phyloP scores from a whole-genome alignment of 176 grass and related monocot genomes.

The Paspalum vaginatum region DNA sequence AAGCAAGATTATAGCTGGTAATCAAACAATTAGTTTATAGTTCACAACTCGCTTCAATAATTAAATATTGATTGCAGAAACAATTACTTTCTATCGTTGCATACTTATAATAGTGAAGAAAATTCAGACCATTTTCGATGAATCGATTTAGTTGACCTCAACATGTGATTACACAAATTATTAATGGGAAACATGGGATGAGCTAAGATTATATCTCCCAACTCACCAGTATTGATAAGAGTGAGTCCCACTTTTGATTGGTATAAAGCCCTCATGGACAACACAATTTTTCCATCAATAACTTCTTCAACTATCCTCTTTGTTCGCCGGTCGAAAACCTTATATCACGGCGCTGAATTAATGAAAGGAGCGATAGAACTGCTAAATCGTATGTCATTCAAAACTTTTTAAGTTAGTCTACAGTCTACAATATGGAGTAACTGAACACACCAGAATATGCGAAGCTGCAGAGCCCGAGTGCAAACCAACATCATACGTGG shows the following conservation, averaged over 20 bases:
- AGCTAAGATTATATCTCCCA: background rate
- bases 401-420: conserved; percentile 19
- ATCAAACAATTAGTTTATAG: conserved; percentile 7
- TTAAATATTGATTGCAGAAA: background rate
- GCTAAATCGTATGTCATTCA: background rate
- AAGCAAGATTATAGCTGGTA: conserved; percentile 24
- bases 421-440: conserved; percentile 20
- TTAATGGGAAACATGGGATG: conserved; percentile 4
- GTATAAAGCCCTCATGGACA: conserved; percentile 96
- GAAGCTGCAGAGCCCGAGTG: conserved; percentile 79
- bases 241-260: conserved; percentile 91
- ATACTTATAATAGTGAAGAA: background rate
- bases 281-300: conserved; percentile 93
- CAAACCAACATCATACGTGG: conserved; percentile 94
- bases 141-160: background rate
- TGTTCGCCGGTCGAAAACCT: conserved; percentile 89
- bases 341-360: conserved; percentile 27
- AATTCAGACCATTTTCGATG: conserved; percentile 6
- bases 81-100: background rate
- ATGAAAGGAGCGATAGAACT: conserved; percentile 22
- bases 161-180: background rate
- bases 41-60: background rate
- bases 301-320: conserved; percentile 93
- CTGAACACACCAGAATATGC: conserved; percentile 81
- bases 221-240: conserved; percentile 83